A percentile compares a stretch with the other conserved stretches of the same genome.
Conservation (phyloP, 208 protist species). For the Novymonas esmeraldas region DNA sequence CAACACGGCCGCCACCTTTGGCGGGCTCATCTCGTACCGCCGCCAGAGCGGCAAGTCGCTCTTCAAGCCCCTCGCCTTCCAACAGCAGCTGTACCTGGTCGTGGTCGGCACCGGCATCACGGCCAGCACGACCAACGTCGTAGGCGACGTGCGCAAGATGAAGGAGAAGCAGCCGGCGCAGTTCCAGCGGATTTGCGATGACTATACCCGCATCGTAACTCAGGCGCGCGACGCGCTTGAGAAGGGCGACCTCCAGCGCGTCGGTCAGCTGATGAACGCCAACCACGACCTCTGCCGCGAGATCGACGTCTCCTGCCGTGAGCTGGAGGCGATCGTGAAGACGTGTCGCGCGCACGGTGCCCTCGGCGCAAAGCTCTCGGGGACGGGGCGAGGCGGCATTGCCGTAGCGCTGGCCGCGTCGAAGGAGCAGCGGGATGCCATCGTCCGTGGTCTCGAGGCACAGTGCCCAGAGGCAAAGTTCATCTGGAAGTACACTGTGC, state of each 20-base stretch:
- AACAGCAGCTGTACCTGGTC: conserved; percentile 59
- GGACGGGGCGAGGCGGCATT: conserved; percentile 82
- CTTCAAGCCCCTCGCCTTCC: conserved; percentile 45
- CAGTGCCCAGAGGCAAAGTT: conserved; percentile 64
- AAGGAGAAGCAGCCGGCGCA: conserved; percentile 41
- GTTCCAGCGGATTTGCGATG: conserved; percentile 46
- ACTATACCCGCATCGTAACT: conserved; percentile 47
- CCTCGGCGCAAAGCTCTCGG: conserved; percentile 81
- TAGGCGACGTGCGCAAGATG: conserved; percentile 59
- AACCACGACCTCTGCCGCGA: conserved; percentile 72
- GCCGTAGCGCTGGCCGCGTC: conserved; percentile 54
- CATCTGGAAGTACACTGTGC: conserved; percentile 75
- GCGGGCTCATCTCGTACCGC: conserved; percentile 79
- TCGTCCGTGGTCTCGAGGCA: conserved; percentile 42
- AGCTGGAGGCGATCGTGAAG: conserved; percentile 76
- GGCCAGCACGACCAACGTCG: conserved; percentile 70
- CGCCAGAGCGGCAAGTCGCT: conserved; percentile 34
- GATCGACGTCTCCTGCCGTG: conserved; percentile 61
- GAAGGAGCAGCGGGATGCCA: conserved; percentile 35
- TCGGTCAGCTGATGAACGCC: conserved; percentile 70
- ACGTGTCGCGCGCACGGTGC: conserved; percentile 45
- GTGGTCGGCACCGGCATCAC: conserved; percentile 88
- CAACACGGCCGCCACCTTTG: conserved; percentile 88
- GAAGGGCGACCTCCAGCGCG: conserved; percentile 33
- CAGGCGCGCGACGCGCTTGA: conserved; percentile 48